These are phyloP conservation scores for Saksenaea oblongispora DNA, from an alignment of 371 early-diverging fungal genomes.

Conservation along the genomic window DNA sequence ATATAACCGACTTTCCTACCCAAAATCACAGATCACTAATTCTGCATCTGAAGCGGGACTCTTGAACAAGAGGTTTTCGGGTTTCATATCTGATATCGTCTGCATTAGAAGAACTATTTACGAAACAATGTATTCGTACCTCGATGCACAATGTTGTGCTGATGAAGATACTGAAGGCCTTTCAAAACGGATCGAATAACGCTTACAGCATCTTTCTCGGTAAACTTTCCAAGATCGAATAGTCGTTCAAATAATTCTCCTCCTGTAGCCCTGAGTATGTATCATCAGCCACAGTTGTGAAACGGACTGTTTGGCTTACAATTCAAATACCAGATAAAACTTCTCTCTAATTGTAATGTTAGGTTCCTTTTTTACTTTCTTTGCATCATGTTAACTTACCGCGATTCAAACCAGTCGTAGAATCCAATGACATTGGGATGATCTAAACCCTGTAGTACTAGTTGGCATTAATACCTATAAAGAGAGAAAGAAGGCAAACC, in stretches of 20 bases:
- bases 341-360: slow-evolving; percentile 49
- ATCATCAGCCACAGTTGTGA: not conserved
- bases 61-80: slow-evolving; percentile 77
- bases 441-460: slow-evolving; percentile 58
- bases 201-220: slow-evolving; percentile 81
- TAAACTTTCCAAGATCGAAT: slow-evolving; percentile 78
- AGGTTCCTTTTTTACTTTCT: not conserved
- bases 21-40: slow-evolving; percentile 67
- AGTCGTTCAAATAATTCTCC: slow-evolving; percentile 92
- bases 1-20: slow-evolving; percentile 35
- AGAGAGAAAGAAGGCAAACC: too few relatives aligned
- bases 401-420: slow-evolving; percentile 77
- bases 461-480: not conserved
- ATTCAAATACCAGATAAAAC: slow-evolving; percentile 86
- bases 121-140: slow-evolving; percentile 27
- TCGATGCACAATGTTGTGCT: slow-evolving; percentile 66
- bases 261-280: slow-evolving; percentile 62
- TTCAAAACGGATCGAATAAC: slow-evolving; percentile 64
- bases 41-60: slow-evolving; percentile 58
- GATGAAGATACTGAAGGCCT: slow-evolving; percentile 71
- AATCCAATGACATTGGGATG: slow-evolving; percentile 85
- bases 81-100: slow-evolving; percentile 65
- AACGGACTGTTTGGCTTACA: slow-evolving; percentile 42
- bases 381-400: slow-evolving; percentile 18
- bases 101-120: not conserved